Percentiles rank a stretch among this genome's conserved stretches.
Conservation (phyloP, 1,139 yeast species). For the Diutina sp. region DNA sequence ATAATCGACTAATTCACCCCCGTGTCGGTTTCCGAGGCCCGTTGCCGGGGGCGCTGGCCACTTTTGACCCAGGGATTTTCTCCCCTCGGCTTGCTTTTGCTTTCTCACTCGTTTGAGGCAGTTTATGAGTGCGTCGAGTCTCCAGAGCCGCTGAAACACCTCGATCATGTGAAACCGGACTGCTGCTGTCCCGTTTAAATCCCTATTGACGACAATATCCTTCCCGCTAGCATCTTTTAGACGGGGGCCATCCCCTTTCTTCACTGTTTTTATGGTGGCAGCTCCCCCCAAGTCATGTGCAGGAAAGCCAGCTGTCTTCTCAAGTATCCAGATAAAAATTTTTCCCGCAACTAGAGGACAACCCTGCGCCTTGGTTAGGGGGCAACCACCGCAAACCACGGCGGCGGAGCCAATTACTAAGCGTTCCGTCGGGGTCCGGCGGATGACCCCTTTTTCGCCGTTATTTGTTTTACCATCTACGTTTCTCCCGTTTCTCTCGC, state of each 20-base stretch:
- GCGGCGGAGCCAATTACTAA: not conserved
- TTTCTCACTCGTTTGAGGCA: not conserved
- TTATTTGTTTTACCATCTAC: not conserved
- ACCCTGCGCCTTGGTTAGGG: not conserved
- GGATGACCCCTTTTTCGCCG: not conserved
- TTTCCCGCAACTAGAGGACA: conserved; percentile 1
- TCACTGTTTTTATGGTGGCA: not conserved
- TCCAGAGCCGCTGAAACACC: not conserved
- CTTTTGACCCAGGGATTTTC: not conserved
- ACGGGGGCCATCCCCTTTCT: not conserved
- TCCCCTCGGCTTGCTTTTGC: not conserved
- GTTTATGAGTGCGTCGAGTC: not conserved
- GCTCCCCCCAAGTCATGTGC: not conserved
- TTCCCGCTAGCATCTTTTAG: too few relatives aligned
- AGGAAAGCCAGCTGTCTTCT: not conserved
- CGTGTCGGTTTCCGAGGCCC: not conserved
- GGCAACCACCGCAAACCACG: not conserved
- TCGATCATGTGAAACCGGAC: not conserved
- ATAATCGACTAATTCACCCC: not conserved
- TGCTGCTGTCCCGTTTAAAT: not conserved
- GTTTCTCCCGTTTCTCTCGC: not conserved
- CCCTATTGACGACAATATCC: not conserved
- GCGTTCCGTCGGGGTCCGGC: not conserved
- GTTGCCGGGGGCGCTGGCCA: not conserved
- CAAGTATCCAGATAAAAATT: not conserved